A percentile compares a stretch with the other conserved stretches of the same genome.
These are phyloP conservation scores for Garcia nutans DNA, from an alignment of 345 rosid genomes.

Conservation along the genomic window DNA sequence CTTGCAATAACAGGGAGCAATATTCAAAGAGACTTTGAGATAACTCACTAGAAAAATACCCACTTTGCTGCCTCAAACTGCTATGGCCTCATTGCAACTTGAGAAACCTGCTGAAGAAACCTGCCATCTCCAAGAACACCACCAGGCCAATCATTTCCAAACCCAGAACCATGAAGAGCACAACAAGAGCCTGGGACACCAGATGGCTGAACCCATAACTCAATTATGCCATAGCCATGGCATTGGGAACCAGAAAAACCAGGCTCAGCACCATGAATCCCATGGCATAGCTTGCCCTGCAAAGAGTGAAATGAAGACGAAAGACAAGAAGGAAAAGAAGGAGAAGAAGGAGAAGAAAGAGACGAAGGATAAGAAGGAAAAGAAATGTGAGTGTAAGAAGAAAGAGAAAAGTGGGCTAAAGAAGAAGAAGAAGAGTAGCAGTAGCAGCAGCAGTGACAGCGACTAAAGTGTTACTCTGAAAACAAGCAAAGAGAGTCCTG, in stretches of 20 bases:
- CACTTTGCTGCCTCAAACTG: neutral
- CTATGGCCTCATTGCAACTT: slow-evolving; percentile 6
- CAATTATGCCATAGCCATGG: neutral
- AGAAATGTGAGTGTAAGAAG: slow-evolving; percentile 3
- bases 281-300: neutral
- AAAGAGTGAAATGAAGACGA: neutral
- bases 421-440: too few relatives aligned
- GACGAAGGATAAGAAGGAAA: slow-evolving; percentile 13
- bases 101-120: neutral
- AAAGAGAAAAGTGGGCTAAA: neutral
- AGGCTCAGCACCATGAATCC: neutral
- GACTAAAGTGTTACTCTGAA: neutral
- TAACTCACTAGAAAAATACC: neutral
- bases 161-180: neutral
- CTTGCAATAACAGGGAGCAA: neutral
- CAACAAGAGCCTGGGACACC: neutral
- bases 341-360: neutral
- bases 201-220: neutral
- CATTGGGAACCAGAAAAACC: neutral
- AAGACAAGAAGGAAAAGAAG: slow-evolving; percentile 10
- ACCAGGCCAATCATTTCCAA: neutral
- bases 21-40: neutral
- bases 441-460: slow-evolving; percentile 12
- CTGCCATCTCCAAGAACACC: neutral
- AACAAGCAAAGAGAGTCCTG: neutral